Conservation (phyloP, 2,329 filamentous ascomycete genomes). For the Hypomyces rosellus region DNA sequence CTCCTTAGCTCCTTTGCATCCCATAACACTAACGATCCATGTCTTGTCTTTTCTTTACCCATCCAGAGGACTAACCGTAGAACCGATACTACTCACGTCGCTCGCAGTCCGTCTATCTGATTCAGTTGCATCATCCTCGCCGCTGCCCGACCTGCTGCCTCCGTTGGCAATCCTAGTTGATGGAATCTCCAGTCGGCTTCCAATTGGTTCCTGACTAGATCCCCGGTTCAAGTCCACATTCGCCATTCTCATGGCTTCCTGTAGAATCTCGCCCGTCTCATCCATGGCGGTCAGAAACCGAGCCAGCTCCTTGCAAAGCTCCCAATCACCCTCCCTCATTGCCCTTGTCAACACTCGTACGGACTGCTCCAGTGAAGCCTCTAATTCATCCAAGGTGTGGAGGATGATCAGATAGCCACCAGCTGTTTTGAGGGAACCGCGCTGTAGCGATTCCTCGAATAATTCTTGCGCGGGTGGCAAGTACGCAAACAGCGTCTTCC, state of each 20-base stretch:
- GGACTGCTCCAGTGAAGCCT: constrained; percentile 66
- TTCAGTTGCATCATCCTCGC: constrained; percentile 29
- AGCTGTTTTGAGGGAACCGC: constrained; percentile 85
- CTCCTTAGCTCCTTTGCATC: constrained; percentile 1
- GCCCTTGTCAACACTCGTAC: constrained; percentile 76
- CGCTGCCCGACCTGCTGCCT: constrained; percentile 21
- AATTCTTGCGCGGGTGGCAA: constrained; percentile 84
- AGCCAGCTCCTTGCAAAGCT: constrained; percentile 89
- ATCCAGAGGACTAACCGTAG: constrained; percentile 23
- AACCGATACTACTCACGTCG: constrained; percentile 32
- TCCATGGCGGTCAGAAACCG: constrained; percentile 93
- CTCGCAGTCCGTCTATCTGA: constrained; percentile 32
- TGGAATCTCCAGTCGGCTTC: constrained; percentile 28
- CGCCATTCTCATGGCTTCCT: constrained; percentile 61
- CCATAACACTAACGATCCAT: no score
- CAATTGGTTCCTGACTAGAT: constrained; percentile 19
- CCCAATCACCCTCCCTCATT: constrained; percentile 84
- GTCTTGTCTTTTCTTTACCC: constrained; percentile 2
- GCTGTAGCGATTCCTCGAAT: constrained; percentile 84
- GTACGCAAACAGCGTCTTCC: constrained; percentile 88
- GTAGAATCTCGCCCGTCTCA: constrained; percentile 72
- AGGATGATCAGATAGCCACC: constrained; percentile 94
- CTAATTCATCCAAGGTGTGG: constrained; percentile 70
- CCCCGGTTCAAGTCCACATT: constrained; percentile 34
- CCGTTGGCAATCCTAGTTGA: constrained; percentile 24